A percentile compares a stretch with the other conserved stretches of the same genome.
Conservation (phyloP, 768 basidiomycete species). For the Panaeolus papilionaceus region DNA sequence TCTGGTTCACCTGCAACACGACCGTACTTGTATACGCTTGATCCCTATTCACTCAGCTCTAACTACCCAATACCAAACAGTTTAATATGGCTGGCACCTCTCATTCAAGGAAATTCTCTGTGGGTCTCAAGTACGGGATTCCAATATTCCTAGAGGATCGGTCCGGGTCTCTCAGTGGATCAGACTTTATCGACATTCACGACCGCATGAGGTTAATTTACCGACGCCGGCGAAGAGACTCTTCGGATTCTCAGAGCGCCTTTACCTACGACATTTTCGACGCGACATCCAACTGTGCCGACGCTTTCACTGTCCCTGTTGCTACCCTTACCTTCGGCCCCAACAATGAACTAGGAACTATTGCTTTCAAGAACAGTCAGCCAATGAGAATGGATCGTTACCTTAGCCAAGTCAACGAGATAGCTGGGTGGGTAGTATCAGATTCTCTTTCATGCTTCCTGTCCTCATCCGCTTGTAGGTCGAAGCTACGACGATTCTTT, state of each 20-base stretch:
- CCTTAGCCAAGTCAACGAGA: slow-evolving; percentile 46
- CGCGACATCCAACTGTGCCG: slow-evolving; percentile 35
- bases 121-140: not conserved
- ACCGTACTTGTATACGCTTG: not conserved
- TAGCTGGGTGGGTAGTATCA: slow-evolving; percentile 47
- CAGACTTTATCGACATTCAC: slow-evolving; percentile 68
- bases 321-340: slow-evolving; percentile 59
- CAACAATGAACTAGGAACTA: slow-evolving; percentile 55
- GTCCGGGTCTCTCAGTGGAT: slow-evolving; percentile 56
- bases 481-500: slow-evolving; percentile 55
- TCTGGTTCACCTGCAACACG: not conserved
- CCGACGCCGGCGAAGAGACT: slow-evolving; percentile 51
- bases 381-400: slow-evolving; percentile 57
- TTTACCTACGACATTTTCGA: slow-evolving; percentile 61
- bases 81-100: not conserved
- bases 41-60: too few relatives aligned
- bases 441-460: not conserved
- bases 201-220: slow-evolving; percentile 60
- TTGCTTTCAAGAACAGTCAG: slow-evolving; percentile 47
- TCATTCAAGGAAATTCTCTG: not conserved
- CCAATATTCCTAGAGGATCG: slow-evolving; percentile 63
- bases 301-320: slow-evolving; percentile 39
- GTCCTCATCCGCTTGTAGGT: slow-evolving; percentile 35
- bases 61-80: not conserved
- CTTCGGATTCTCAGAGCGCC: slow-evolving; percentile 35